phyloP scores from a whole-genome alignment of 2,329 filamentous ascomycete species.

The Diaporthe australafricana region DNA sequence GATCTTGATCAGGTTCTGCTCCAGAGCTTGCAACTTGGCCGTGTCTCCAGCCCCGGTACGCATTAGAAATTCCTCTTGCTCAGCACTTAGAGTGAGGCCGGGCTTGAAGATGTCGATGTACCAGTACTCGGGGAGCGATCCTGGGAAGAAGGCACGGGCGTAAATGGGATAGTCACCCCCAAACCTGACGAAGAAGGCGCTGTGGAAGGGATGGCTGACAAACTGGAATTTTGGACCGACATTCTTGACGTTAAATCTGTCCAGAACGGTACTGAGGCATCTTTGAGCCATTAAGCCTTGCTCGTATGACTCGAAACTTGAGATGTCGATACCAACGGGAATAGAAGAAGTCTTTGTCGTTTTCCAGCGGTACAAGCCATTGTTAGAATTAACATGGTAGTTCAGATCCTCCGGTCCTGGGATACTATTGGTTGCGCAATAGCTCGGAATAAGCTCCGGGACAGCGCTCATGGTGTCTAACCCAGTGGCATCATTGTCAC shows the following conservation, averaged over 20 bases:
- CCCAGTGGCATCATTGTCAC: background rate
- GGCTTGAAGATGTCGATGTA: background rate
- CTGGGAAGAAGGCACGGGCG: background rate
- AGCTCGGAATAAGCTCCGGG: background rate
- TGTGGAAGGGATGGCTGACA: background rate
- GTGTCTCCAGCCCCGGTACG: background rate
- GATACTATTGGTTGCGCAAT: background rate
- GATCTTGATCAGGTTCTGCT: background rate
- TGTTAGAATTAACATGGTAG: background rate
- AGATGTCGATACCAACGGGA: background rate
- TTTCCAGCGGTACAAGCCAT: background rate
- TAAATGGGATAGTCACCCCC: background rate
- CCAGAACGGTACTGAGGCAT: background rate
- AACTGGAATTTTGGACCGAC: background rate
- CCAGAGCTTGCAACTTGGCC: background rate
- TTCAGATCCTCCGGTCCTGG: background rate
- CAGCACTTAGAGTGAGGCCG: background rate
- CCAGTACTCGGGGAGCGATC: background rate
- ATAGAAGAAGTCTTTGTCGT: background rate
- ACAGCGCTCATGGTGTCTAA: too few species aligned
- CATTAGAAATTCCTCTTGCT: background rate
- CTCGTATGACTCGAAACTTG: background rate
- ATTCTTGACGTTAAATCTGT: background rate
- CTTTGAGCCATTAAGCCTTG: background rate
- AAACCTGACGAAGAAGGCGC: background rate